phyloP scores from a whole-genome alignment of 176 grass and related monocot species.

The Pontederia paniculata region DNA sequence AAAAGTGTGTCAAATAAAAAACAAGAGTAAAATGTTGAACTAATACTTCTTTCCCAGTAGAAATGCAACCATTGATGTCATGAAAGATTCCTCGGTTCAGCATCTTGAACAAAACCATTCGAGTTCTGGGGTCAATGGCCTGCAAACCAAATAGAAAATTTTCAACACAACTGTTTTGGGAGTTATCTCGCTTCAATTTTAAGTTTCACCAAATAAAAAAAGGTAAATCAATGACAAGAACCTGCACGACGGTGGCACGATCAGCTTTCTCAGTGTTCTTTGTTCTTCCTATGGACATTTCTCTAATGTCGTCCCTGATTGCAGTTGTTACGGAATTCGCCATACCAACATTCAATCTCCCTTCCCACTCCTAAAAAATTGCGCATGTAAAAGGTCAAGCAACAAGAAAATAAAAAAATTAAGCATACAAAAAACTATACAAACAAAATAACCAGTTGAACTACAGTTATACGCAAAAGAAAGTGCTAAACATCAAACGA shows the following conservation, averaged over 20 bases:
- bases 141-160: conserved; percentile 20
- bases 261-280: conserved; percentile 80
- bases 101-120: conserved; percentile 98
- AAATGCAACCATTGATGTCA: conserved; percentile 96
- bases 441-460: neutral
- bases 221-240: conserved; percentile 15
- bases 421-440: conserved; percentile 6
- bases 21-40: no score
- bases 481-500: neutral
- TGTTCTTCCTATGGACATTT: conserved; percentile 72
- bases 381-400: conserved; percentile 12
- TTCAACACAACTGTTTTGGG: neutral
- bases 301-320: conserved; percentile 70
- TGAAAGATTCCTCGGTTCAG: conserved; percentile 75
- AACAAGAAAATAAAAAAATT: no score
- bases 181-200: no score
- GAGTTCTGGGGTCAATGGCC: conserved; percentile 94
- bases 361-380: conserved; percentile 76
- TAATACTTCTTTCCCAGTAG: conserved; percentile 90
- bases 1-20: no score
- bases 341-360: conserved; percentile 87
- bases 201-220: no score
- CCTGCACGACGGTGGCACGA: conserved; percentile 92
- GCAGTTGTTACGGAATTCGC: conserved; percentile 85
- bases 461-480: neutral